Percentiles rank a stretch among this genome's conserved stretches.
phyloP scores from a whole-genome alignment of 768 basidiomycete genomes.

The Paxillus ammoniavirescens region DNA sequence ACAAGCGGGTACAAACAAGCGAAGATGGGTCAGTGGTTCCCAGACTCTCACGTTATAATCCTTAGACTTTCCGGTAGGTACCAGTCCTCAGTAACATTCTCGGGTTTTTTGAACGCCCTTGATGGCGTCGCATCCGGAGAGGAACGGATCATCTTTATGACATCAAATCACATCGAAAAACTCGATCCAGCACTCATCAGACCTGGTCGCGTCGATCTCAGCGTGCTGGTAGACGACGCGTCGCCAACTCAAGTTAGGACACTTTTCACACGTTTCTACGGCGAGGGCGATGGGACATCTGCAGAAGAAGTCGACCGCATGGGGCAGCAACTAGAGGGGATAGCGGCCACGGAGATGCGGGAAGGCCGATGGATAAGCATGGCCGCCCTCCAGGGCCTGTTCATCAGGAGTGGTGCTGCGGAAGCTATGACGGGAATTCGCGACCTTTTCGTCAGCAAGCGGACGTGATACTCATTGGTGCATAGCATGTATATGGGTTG shows the following conservation, averaged over 20 bases:
- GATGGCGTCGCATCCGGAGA: slow-evolving; percentile 98
- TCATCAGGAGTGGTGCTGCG: slow-evolving; percentile 71
- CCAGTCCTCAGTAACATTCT: slow-evolving; percentile 95
- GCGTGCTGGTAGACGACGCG: slow-evolving; percentile 83
- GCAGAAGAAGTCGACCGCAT: slow-evolving; percentile 42
- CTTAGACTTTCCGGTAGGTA: slow-evolving; percentile 50
- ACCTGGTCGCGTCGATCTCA: slow-evolving; percentile 91
- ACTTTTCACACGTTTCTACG: slow-evolving; percentile 86
- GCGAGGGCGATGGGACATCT: slow-evolving; percentile 38
- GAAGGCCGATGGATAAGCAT: slow-evolving; percentile 75
- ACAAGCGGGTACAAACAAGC: slow-evolving; percentile 83
- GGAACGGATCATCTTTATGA: slow-evolving; percentile 98
- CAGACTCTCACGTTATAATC: slow-evolving; percentile 2
- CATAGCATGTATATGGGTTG: slow-evolving; percentile 8
- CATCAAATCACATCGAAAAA: slow-evolving; percentile 90
- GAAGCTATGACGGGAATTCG: slow-evolving; percentile 53
- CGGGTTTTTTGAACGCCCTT: slow-evolving; percentile 93
- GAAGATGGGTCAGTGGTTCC: slow-evolving; percentile 78
- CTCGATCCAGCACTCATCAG: slow-evolving; percentile 95
- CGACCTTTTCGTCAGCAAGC: slow-evolving; percentile 37
- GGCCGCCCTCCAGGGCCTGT: slow-evolving; percentile 94
- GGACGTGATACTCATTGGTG: slow-evolving; percentile 23
- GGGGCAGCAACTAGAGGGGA: slow-evolving; percentile 49
- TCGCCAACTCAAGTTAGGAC: slow-evolving; percentile 72
- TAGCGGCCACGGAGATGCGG: slow-evolving; percentile 53